These are phyloP conservation scores for Lasiodiplodia theobromae DNA, from an alignment of 2,329 filamentous ascomycete species.

Conservation along the genomic window DNA sequence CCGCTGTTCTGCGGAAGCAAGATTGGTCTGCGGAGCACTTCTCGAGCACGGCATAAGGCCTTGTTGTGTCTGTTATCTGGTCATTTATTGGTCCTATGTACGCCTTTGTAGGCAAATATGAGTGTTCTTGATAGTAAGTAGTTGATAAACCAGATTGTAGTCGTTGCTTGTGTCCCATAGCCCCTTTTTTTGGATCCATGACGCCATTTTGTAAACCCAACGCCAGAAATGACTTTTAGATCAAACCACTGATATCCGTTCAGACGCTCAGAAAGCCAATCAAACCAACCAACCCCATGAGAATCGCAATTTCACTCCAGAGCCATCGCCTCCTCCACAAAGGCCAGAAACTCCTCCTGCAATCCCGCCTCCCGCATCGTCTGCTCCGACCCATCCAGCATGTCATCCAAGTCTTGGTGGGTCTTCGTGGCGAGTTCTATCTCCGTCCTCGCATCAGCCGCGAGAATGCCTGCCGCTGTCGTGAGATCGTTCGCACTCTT, in stretches of 20 bases:
- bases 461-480: not conserved
- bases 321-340: not conserved
- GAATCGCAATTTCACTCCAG: not conserved
- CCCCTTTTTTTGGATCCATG: not conserved
- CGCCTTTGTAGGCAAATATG: not conserved
- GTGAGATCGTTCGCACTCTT: not conserved
- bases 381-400: not conserved
- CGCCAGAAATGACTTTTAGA: not conserved
- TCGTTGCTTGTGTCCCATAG: not conserved
- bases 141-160: too few species aligned
- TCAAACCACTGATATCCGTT: too few species aligned
- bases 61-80: not conserved
- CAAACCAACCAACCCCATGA: too few species aligned
- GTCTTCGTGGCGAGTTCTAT: not conserved
- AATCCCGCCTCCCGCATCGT: not conserved
- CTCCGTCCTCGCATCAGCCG: not conserved
- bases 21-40: not conserved
- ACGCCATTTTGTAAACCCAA: not conserved
- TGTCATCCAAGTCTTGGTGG: not conserved
- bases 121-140: too few species aligned
- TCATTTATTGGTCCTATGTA: not conserved
- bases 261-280: too few species aligned
- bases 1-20: not conserved
- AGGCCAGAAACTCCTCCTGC: not conserved
- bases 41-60: not conserved